phyloP scores from a whole-genome alignment of 2,329 filamentous ascomycete species.

The Plectosphaerella sp. region DNA sequence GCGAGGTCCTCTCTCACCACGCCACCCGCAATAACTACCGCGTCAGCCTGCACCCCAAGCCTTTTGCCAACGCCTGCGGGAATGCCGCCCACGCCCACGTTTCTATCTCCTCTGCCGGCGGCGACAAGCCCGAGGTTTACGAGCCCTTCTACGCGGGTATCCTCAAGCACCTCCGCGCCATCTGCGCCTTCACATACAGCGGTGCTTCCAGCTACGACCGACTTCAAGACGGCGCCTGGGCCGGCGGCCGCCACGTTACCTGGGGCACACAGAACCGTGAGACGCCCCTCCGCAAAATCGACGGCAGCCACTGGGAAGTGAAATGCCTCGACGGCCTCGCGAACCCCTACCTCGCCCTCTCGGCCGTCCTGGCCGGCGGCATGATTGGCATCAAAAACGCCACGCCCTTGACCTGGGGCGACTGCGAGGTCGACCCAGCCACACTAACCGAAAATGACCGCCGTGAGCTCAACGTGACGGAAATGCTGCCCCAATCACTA shows the following conservation, averaged over 20 bases:
- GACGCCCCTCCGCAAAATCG: slow-evolving; percentile 65
- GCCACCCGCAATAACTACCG: slow-evolving; percentile 59
- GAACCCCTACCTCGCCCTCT: slow-evolving; percentile 70
- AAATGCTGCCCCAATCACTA: slow-evolving; percentile 50
- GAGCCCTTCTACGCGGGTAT: slow-evolving; percentile 70
- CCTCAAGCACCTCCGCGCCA: slow-evolving; percentile 57
- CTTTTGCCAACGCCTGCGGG: slow-evolving; percentile 52
- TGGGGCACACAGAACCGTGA: slow-evolving; percentile 84
- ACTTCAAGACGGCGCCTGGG: slow-evolving; percentile 66
- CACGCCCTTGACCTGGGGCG: slow-evolving; percentile 40
- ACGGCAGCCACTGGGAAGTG: slow-evolving; percentile 69
- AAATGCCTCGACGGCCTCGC: slow-evolving; percentile 74
- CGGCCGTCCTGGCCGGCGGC: slow-evolving; percentile 57
- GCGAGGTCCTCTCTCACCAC: slow-evolving; percentile 63
- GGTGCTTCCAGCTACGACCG: slow-evolving; percentile 65
- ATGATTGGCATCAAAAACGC: slow-evolving; percentile 42
- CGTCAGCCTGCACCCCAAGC: slow-evolving; percentile 72
- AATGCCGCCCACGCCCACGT: slow-evolving; percentile 68
- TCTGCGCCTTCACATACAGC: slow-evolving; percentile 67
- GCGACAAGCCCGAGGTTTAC: slow-evolving; percentile 39
- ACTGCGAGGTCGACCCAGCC: slow-evolving; percentile 53
- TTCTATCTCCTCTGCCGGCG: slow-evolving; percentile 51
- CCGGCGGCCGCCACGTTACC: slow-evolving; percentile 71
- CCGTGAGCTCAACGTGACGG: slow-evolving; percentile 44
- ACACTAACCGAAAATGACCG: slow-evolving; percentile 41